Conservation (phyloP, 306 rosid species). For the Heteromeles arbutifolia region DNA sequence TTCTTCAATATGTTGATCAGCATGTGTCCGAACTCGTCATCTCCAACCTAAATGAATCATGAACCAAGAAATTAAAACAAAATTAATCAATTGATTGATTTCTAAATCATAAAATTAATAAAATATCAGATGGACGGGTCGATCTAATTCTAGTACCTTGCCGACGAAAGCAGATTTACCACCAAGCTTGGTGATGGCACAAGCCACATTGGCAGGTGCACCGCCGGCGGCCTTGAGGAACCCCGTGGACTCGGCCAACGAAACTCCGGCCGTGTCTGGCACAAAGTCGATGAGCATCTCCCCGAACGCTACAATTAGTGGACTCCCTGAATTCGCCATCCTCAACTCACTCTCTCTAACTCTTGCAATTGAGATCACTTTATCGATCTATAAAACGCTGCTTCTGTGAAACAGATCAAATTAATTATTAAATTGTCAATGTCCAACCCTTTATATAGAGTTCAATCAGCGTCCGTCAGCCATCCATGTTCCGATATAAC, state of each 20-base stretch:
- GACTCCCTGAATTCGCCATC: conserved; percentile 28
- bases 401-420: too few species aligned
- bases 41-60: conserved; percentile 33
- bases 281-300: conserved; percentile 74
- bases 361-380: not conserved
- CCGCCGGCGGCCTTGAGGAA: conserved; percentile 72
- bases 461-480: not conserved
- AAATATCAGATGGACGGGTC: too few species aligned
- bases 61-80: too few species aligned
- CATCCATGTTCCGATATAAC: not conserved
- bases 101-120: not conserved
- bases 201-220: conserved; percentile 72
- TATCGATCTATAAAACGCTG: too few species aligned
- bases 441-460: conserved; percentile 1
- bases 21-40: conserved; percentile 69
- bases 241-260: conserved; percentile 53
- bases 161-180: conserved; percentile 56
- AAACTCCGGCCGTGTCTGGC: conserved; percentile 50
- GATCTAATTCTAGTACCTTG: conserved; percentile 28
- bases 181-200: conserved; percentile 63
- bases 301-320: conserved; percentile 45
- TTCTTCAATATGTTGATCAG: conserved; percentile 42
- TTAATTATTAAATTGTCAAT: not conserved
- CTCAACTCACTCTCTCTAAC: not conserved
- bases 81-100: too few species aligned